phyloP scores from a whole-genome alignment of 2,329 filamentous ascomycete genomes.

The Penicillium nordicum region DNA sequence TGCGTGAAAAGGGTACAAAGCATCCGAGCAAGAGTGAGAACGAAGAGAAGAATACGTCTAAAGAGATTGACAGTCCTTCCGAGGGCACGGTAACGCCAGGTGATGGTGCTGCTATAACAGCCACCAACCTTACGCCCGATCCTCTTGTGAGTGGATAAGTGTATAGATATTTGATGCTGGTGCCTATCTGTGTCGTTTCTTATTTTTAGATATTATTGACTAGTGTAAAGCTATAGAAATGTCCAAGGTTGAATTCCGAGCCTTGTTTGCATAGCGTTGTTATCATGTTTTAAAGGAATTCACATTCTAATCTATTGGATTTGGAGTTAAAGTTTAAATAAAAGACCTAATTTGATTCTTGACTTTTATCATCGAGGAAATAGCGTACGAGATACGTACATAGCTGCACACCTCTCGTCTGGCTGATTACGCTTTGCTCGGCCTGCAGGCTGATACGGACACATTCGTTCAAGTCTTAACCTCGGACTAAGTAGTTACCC shows the following conservation, averaged over 20 bases:
- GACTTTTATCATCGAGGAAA: no score
- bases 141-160: constrained; percentile 29
- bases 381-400: no score
- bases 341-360: no score
- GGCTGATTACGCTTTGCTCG: no score
- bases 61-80: constrained; percentile 4
- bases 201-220: neutral
- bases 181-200: neutral
- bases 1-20: constrained; percentile 68
- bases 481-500: no score
- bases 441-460: no score
- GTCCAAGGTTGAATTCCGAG: neutral
- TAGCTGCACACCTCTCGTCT: no score
- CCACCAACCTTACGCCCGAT: constrained; percentile 26
- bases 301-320: neutral
- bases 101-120: constrained; percentile 11
- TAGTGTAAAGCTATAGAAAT: neutral
- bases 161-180: neutral
- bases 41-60: constrained; percentile 9
- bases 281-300: neutral
- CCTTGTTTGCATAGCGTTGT: neutral
- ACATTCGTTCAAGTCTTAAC: no score
- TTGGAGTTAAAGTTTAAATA: neutral
- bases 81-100: constrained; percentile 13
- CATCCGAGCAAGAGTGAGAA: constrained; percentile 10